phyloP scores from a whole-genome alignment of 2,329 filamentous ascomycete species.

The Sarocladiaceae sp. region DNA sequence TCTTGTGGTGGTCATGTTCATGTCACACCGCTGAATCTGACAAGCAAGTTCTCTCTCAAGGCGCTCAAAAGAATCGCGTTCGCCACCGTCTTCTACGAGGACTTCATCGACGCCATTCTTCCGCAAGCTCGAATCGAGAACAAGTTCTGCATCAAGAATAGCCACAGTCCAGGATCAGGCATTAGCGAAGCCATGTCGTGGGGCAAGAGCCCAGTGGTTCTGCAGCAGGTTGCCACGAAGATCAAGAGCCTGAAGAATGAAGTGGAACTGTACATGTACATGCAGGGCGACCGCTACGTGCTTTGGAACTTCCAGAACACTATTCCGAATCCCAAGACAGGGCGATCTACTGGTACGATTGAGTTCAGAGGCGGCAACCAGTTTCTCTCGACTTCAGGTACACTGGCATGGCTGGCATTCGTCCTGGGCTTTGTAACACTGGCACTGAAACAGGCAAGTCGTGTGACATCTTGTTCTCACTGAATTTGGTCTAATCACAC shows the following conservation, averaged over 20 bases:
- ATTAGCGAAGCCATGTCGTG: slow-evolving; percentile 22
- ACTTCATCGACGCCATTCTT: slow-evolving; percentile 27
- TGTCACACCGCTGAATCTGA: slow-evolving; percentile 29
- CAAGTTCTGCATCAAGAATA: slow-evolving; percentile 30
- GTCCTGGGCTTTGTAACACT: slow-evolving; percentile 33
- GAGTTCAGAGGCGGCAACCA: slow-evolving; percentile 36
- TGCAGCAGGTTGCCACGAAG: slow-evolving; percentile 25
- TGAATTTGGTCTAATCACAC: slow-evolving; percentile 1
- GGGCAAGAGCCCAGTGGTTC: slow-evolving; percentile 20
- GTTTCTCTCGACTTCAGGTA: slow-evolving; percentile 32
- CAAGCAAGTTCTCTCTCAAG: slow-evolving; percentile 29
- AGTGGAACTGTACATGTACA: slow-evolving; percentile 29
- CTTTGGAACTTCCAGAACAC: slow-evolving; percentile 38
- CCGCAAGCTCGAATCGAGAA: slow-evolving; percentile 29
- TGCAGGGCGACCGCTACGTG: slow-evolving; percentile 35
- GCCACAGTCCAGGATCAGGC: slow-evolving; percentile 25
- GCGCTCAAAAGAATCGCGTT: slow-evolving; percentile 34
- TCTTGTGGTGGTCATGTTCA: slow-evolving; percentile 36
- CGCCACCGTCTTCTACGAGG: slow-evolving; percentile 29
- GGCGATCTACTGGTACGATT: slow-evolving; percentile 31
- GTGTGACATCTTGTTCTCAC: not conserved
- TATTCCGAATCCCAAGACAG: slow-evolving; percentile 31
- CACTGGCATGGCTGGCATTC: slow-evolving; percentile 34
- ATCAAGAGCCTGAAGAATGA: slow-evolving; percentile 22
- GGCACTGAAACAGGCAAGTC: slow-evolving; percentile 29